Base-by-base conservation (phyloP, 345 rosid genomes). In the Eucalyptus regnans region DNA sequence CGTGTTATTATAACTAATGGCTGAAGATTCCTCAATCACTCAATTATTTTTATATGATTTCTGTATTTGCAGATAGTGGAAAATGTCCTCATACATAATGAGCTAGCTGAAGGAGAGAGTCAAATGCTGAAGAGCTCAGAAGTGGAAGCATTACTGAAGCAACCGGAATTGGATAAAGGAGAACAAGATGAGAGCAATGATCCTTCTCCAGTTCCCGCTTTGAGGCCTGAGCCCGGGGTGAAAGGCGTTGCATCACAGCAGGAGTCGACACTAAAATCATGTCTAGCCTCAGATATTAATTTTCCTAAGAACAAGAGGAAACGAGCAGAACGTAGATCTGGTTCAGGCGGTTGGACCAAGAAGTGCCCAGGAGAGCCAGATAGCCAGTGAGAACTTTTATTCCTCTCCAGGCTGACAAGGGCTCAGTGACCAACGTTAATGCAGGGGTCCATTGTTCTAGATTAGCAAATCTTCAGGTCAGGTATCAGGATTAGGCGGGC, bases 231-330 rank as follows among this genome's bases (percentile, higher is more conserved):
- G 88, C 80, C 87, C 44, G 66, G 58, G 50, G 87, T 87, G 44
- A 91, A 90, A 90, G 64, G 89, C 64, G 90, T 50, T 4, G 81
- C 66, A 52, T 25, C 91, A 88, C 91, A 89, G 88, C 93, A 86
- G 68, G 93, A 93, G 48, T 91, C 95, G 27, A 92, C 92, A 90
- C 94, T 96, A 33, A 92, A 94, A 90, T 93, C 98, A 86, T 95
- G 96, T 92, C 92, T 98, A 88, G 96, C 96, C 56, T 90, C 97
- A 9, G 98, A 97, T 79, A 86, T 95, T 89, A 91, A 93, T 88
- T 91, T 97, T 89, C 98, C 98, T 2, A 93, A 91, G 91, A 97
- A 94, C 93, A 98, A 98, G 90, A 95, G 99, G 90, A 97, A 95
- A 88, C 94, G 99, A 90, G 99, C 95, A 50, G 99, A 97, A 54